phyloP scores from a whole-genome alignment of 2,329 filamentous ascomycete species.

The Hymenoscyphus albidus region DNA sequence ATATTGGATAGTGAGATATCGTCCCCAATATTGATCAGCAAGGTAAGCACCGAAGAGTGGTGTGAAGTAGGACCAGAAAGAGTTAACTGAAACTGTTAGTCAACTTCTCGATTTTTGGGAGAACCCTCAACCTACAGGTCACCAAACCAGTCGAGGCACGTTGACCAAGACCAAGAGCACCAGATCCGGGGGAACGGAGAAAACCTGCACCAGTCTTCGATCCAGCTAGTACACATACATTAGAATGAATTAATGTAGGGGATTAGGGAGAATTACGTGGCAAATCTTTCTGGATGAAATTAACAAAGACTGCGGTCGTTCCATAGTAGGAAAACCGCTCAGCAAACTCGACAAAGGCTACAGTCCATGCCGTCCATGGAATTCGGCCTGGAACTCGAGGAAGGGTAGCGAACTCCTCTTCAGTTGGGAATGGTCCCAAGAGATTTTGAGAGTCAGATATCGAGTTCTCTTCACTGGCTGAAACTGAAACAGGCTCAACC shows the following conservation, averaged over 20 bases:
- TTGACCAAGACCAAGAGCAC: slow-evolving; percentile 43
- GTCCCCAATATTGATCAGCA: slow-evolving; percentile 53
- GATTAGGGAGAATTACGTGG: slow-evolving; percentile 24
- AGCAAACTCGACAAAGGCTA: slow-evolving; percentile 60
- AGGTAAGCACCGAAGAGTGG: slow-evolving; percentile 52
- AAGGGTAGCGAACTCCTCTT: slow-evolving; percentile 57
- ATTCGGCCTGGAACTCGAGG: slow-evolving; percentile 53
- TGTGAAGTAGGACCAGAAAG: slow-evolving; percentile 40
- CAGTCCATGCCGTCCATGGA: slow-evolving; percentile 37
- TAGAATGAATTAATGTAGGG: too few relatives aligned
- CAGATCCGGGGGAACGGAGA: slow-evolving; percentile 36
- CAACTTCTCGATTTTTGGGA: not conserved
- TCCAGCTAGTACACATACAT: slow-evolving; percentile 11
- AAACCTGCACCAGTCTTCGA: slow-evolving; percentile 43
- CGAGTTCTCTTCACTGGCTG: slow-evolving; percentile 4
- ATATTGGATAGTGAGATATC: slow-evolving; percentile 56
- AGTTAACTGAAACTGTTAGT: slow-evolving; percentile 16
- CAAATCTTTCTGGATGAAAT: slow-evolving; percentile 46
- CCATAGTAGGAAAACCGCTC: slow-evolving; percentile 64
- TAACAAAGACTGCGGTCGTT: slow-evolving; percentile 53
- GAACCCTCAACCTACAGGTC: slow-evolving; percentile 39
- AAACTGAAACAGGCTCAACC: slow-evolving; percentile 8
- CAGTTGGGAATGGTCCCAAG: slow-evolving; percentile 43
- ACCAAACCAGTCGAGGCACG: slow-evolving; percentile 45
- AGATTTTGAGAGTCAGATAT: slow-evolving; percentile 9